phyloP scores from a whole-genome alignment of 108 stramenopile species.

The Skeletonema tropicum region DNA sequence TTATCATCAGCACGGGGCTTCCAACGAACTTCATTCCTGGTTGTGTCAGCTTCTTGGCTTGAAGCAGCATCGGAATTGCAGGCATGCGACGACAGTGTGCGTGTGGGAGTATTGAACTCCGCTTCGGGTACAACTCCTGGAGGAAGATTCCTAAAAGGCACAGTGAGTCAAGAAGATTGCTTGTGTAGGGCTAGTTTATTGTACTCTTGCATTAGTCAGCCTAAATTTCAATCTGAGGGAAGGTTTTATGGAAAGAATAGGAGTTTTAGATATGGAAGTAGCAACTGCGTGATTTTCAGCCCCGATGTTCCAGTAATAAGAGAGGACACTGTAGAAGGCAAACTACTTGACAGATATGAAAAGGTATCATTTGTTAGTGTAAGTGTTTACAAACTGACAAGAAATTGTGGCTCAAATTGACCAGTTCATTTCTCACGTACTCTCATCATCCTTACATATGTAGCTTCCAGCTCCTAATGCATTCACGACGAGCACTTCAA shows the following conservation, averaged over 20 bases:
- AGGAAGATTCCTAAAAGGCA: constrained; percentile 54
- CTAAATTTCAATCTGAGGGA: constrained; percentile 36
- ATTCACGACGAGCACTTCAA: constrained; percentile 42
- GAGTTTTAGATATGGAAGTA: constrained; percentile 35
- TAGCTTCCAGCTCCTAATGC: constrained; percentile 61
- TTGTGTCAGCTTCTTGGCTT: constrained; percentile 44
- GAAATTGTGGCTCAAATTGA: not conserved
- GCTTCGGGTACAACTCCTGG: constrained; percentile 53
- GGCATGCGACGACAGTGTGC: constrained; percentile 16
- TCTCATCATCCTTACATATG: constrained; percentile 9
- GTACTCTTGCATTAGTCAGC: constrained; percentile 56
- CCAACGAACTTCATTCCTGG: constrained; percentile 40
- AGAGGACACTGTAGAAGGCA: constrained; percentile 53
- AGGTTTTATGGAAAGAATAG: constrained; percentile 53
- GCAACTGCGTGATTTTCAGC: constrained; percentile 51
- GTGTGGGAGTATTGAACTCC: constrained; percentile 53
- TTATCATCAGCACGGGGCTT: not conserved
- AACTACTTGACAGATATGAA: constrained; percentile 42
- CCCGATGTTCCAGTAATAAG: constrained; percentile 58
- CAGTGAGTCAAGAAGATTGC: constrained; percentile 56
- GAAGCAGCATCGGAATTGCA: constrained; percentile 42
- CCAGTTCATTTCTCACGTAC: constrained; percentile 33
- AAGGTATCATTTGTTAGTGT: constrained; percentile 40
- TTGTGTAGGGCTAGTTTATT: constrained; percentile 55
- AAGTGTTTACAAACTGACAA: constrained; percentile 12